phyloP scores from a whole-genome alignment of 2,329 filamentous ascomycete species.

The Fonsecaea multimorphosa region DNA sequence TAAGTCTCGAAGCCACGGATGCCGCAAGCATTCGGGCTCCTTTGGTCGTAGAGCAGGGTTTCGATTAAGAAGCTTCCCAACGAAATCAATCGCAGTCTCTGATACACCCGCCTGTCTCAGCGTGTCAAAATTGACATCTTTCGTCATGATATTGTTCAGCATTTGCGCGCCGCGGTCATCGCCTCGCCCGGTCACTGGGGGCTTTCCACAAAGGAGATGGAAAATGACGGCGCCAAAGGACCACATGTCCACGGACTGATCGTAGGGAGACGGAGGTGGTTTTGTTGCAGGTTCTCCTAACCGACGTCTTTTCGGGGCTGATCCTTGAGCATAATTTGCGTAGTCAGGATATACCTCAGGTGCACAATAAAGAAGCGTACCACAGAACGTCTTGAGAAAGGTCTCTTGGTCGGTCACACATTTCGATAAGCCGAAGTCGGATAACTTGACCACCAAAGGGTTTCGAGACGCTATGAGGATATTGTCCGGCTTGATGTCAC shows the following conservation, averaged over 20 bases:
- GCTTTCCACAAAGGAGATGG: constrained; percentile 76
- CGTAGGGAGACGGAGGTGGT: constrained; percentile 68
- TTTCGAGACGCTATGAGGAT: constrained; percentile 78
- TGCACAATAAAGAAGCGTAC: constrained; percentile 92
- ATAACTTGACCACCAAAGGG: constrained; percentile 85
- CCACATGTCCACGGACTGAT: constrained; percentile 94
- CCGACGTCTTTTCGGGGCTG: constrained; percentile 63
- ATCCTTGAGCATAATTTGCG: constrained; percentile 60
- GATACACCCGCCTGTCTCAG: constrained; percentile 68
- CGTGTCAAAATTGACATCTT: constrained; percentile 68
- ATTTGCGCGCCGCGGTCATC: constrained; percentile 80
- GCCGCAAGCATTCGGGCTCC: constrained; percentile 70
- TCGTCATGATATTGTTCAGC: constrained; percentile 81
- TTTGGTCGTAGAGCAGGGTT: constrained; percentile 79
- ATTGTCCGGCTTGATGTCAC: constrained; percentile 99
- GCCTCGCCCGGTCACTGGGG: constrained; percentile 79
- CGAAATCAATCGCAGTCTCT: constrained; percentile 71
- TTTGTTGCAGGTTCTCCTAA: constrained; percentile 53
- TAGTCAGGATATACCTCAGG: constrained; percentile 93
- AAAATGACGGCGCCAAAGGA: constrained; percentile 92
- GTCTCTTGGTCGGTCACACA: constrained; percentile 89
- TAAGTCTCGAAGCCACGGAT: constrained; percentile 73
- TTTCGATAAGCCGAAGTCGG: constrained; percentile 96
- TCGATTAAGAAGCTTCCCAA: constrained; percentile 79
- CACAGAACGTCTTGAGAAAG: constrained; percentile 94